phyloP scores from a whole-genome alignment of 176 grass and related monocot species.

The Triticum timopheevii region DNA sequence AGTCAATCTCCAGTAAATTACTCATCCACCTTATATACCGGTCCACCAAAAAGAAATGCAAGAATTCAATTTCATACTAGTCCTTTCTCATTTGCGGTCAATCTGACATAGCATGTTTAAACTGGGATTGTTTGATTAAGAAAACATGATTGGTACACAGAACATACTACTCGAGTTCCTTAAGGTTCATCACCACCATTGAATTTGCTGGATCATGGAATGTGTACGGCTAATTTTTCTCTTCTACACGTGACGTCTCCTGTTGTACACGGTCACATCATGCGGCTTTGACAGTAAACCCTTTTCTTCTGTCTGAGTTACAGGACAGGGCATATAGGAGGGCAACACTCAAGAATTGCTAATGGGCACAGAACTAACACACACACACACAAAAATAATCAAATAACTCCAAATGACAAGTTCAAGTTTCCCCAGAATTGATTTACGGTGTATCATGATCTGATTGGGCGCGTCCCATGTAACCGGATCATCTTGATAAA shows the following conservation, averaged over 20 bases:
- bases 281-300: not conserved
- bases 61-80: too few relatives aligned
- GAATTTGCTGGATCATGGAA: constrained; percentile 6
- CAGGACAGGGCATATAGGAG: constrained; percentile 2
- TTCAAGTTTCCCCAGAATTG: constrained; percentile 18
- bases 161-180: not conserved
- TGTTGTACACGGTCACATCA: not conserved
- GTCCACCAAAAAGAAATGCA: not conserved
- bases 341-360: not conserved
- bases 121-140: not conserved
- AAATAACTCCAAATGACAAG: constrained; percentile 9
- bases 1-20: not conserved
- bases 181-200: not conserved
- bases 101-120: not conserved
- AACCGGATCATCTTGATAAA: not conserved
- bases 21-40: not conserved
- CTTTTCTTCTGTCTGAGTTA: not conserved
- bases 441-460: not conserved
- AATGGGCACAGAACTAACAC: not conserved
- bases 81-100: too few relatives aligned
- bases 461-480: not conserved
- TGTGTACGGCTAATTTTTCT: not conserved
- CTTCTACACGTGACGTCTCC: not conserved
- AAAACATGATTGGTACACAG: not conserved
- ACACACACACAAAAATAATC: not conserved